A percentile compares a stretch with the other conserved stretches of the same genome.
phyloP scores from a whole-genome alignment of 179 eudicot genomes.

The Patellifolia procumbens region DNA sequence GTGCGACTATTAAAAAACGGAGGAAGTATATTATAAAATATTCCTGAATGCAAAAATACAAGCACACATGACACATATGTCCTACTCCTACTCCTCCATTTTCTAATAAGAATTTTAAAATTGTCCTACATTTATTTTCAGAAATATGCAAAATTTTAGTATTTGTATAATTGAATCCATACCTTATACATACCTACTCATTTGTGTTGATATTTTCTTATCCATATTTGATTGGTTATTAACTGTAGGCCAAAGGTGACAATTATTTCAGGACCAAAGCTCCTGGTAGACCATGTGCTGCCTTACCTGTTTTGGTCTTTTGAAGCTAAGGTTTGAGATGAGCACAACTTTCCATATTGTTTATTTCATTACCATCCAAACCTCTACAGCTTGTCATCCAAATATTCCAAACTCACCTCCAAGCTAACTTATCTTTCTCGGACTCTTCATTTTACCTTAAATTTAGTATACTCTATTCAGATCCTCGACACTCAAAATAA shows the following conservation, averaged over 20 bases:
- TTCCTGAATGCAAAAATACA: too few species aligned
- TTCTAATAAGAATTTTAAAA: too few species aligned
- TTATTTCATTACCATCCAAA: constrained; percentile 22
- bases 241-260: constrained; percentile 27
- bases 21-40: too few species aligned
- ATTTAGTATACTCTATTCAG: too few species aligned
- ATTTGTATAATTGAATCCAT: not conserved
- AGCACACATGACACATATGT: too few species aligned
- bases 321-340: constrained; percentile 14
- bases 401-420: not conserved
- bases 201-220: not conserved
- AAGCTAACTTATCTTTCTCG: too few species aligned
- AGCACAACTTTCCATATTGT: constrained; percentile 27
- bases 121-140: not conserved
- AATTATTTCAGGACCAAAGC: constrained; percentile 22
- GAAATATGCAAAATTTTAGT: not conserved
- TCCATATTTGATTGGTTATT: constrained; percentile 17
- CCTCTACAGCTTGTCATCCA: not conserved
- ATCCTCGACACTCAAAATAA: too few species aligned
- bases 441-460: too few species aligned
- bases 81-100: too few species aligned
- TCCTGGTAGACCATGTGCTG: constrained; percentile 32
- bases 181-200: not conserved
- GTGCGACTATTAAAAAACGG: too few species aligned
- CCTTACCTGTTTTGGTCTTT: constrained; percentile 33